Base-by-base conservation (phyloP, 306 rosid species). In the Arachis hypogaea region DNA sequence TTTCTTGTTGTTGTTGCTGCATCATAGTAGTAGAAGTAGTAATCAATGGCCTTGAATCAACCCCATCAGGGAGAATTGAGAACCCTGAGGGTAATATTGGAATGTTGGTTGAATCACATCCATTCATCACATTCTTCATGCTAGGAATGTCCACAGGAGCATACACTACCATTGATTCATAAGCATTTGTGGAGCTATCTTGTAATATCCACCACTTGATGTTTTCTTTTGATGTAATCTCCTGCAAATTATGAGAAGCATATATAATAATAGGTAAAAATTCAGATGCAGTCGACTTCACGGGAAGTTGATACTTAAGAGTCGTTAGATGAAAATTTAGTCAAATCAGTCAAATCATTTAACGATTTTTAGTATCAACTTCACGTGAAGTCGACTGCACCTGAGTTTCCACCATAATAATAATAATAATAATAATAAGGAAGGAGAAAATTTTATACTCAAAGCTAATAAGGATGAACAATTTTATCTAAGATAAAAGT, bases 131-230 rank as follows among this genome's bases (percentile, higher is more conserved):
- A 1, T 97, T 88, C 84, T 91, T 92, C 82, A 85, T 86, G 30
- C 94, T 91, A 0, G 81, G 6, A 16, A 85, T 84, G 81, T 94
- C 97, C 68, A 89, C 98, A 0, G 87, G 89, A 41, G 93, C 93
- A 58, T 88, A 91, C 7, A 91, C 97, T 78, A 94, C 93, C 93
- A 83, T 88, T 18, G 98, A 94, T 74, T 94, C 98, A 4, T 77
- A 91, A 7, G 85, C 42, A 58, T 94, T 94, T 81, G 90, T 86
- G 89, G 92, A 85, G 87, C 89, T 81, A 80, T 94, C 98, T 88
- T 94, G 98, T 14, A 91, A 72, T 54, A 94, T 67, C 98, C 97
- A 91, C 98, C 97, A 91, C 90, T 81, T 80, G 66, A 82, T 88
- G 75, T 77, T 91, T 70, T 91, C 98, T 52, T 89, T 89, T n/a